These are phyloP conservation scores for Pseudoneurospora amorphoporcata DNA, from an alignment of 495 filamentous ascomycete species.

Conservation along the genomic window DNA sequence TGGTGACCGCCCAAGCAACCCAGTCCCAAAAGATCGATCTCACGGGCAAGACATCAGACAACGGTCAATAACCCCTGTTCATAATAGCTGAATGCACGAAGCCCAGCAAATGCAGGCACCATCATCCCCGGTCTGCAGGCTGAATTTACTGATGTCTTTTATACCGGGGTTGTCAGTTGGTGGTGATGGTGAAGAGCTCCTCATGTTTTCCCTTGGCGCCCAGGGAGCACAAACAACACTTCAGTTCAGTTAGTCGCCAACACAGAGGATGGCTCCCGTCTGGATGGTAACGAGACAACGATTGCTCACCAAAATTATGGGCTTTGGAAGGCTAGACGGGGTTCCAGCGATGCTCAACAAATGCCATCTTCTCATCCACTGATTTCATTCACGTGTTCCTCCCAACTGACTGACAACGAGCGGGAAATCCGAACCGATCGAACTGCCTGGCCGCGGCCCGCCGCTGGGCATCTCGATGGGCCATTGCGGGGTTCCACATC, in stretches of 20 bases:
- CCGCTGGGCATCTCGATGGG: background rate
- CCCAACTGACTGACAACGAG: background rate
- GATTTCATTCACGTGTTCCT: slow-evolving; percentile 10
- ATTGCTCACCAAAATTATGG: background rate
- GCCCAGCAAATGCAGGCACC: background rate
- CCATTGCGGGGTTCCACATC: background rate
- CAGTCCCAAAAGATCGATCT: background rate
- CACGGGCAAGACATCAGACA: background rate
- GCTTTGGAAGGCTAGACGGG: background rate
- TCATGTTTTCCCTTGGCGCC: background rate
- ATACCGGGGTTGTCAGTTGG: background rate
- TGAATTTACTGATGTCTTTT: background rate
- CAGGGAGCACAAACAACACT: background rate
- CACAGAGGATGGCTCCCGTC: background rate
- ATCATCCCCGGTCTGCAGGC: background rate
- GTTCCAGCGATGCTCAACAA: slow-evolving; percentile 6
- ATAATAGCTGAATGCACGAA: background rate
- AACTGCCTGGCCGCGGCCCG: background rate
- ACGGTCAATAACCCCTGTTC: background rate
- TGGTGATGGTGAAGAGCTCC: background rate
- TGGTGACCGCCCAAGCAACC: background rate
- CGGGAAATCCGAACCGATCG: background rate
- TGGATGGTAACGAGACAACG: background rate
- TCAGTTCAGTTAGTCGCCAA: background rate
- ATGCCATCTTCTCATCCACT: slow-evolving; percentile 2